These are phyloP conservation scores for Albugo candida DNA, from an alignment of 352 stramenopile genomes.

Conservation along the genomic window DNA sequence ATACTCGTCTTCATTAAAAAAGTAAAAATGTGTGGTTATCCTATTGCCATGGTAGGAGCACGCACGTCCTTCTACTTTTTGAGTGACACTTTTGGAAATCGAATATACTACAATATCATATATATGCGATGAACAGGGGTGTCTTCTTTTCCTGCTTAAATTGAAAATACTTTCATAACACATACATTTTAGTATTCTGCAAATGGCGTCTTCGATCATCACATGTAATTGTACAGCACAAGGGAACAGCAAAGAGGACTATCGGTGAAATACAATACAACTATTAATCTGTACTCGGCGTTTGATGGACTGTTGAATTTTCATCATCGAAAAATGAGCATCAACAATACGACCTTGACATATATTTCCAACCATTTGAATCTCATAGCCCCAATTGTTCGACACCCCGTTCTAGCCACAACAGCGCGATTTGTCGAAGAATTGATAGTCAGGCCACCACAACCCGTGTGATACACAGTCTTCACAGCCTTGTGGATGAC, in stretches of 20 bases:
- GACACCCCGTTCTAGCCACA: constrained; percentile 51
- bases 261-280: constrained; percentile 64
- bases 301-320: constrained; percentile 63
- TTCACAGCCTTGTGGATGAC: constrained; percentile 35
- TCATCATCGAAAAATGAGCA: constrained; percentile 47
- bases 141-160: too few species aligned
- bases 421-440: constrained; percentile 37
- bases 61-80: too few species aligned
- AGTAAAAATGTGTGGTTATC: too few species aligned
- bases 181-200: too few species aligned
- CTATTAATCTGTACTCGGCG: constrained; percentile 33
- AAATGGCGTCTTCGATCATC: too few species aligned
- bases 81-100: too few species aligned
- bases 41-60: too few species aligned
- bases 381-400: constrained; percentile 48
- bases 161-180: too few species aligned
- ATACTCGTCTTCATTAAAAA: too few species aligned
- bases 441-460: constrained; percentile 53
- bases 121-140: too few species aligned
- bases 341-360: constrained; percentile 62
- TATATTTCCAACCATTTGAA: constrained; percentile 20
- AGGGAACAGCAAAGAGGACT: constrained; percentile 53
- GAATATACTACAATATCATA: too few species aligned
- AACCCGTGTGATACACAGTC: constrained; percentile 62
- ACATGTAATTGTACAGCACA: too few species aligned